Conservation (phyloP, 2,329 filamentous ascomycete species). For the Pyricularia sp. region DNA sequence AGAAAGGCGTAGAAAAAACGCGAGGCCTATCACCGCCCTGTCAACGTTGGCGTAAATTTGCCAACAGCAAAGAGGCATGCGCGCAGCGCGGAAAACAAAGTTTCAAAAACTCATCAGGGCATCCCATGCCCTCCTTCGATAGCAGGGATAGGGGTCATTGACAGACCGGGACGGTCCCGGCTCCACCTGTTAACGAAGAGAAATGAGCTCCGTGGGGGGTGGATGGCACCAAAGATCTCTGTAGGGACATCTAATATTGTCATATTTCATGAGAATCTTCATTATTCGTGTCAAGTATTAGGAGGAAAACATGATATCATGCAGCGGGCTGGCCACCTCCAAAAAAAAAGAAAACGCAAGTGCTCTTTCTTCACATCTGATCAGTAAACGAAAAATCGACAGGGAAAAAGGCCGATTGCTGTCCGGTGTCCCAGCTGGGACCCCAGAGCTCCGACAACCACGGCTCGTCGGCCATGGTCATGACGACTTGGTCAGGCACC, state of each 20-base stretch:
- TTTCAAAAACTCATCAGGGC: neutral
- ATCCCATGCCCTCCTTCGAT: neutral
- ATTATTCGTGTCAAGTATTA: neutral
- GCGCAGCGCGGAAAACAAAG: neutral
- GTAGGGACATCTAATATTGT: too few relatives aligned
- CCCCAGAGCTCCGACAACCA: conserved; percentile 5
- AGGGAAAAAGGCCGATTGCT: neutral
- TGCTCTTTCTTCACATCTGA: neutral
- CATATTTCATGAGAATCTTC: too few relatives aligned
- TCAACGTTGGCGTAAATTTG: too few relatives aligned
- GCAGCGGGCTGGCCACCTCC: neutral
- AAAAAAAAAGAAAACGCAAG: too few relatives aligned
- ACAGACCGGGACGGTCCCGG: neutral
- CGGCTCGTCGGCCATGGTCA: conserved; percentile 2
- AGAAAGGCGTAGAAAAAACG: too few relatives aligned
- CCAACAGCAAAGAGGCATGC: neutral
- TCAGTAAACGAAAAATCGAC: neutral
- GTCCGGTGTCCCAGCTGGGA: neutral
- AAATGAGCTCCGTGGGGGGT: too few relatives aligned
- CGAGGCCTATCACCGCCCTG: too few relatives aligned
- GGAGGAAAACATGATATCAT: neutral
- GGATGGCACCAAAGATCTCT: too few relatives aligned
- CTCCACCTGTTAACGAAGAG: too few relatives aligned
- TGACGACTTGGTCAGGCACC: conserved; percentile 1
- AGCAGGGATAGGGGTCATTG: neutral